Conservation (phyloP, 164 flowering plant species). For the Tetracentron sinense region DNA sequence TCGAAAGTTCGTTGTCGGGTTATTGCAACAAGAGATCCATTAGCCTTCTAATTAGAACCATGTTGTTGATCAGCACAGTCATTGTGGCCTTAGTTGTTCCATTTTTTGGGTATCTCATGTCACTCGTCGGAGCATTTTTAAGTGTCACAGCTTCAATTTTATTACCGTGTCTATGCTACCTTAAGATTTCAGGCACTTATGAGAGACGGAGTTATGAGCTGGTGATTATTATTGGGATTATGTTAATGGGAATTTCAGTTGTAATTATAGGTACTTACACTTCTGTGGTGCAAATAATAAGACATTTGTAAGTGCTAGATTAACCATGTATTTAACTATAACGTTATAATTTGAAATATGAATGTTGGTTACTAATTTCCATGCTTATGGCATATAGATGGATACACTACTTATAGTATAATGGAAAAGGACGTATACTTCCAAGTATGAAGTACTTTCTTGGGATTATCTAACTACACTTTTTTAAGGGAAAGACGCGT, state of each 20-base stretch:
- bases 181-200: constrained; percentile 41
- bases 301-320: constrained; percentile 1
- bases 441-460: too few relatives aligned
- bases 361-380: too few relatives aligned
- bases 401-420: too few relatives aligned
- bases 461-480: too few relatives aligned
- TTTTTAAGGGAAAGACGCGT: too few relatives aligned
- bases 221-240: constrained; percentile 21
- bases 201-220: constrained; percentile 28
- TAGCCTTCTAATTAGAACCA: constrained; percentile 42
- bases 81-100: constrained; percentile 46
- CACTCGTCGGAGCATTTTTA: constrained; percentile 53
- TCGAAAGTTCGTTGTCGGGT: constrained; percentile 32
- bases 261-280: constrained; percentile 47
- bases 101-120: constrained; percentile 48
- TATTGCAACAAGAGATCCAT: constrained; percentile 20
- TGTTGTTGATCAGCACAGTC: constrained; percentile 39
- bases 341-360: too few relatives aligned
- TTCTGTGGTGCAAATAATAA: constrained; percentile 32
- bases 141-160: constrained; percentile 44
- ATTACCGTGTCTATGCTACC: constrained; percentile 58
- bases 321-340: too few relatives aligned
- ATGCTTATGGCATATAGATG: too few relatives aligned
- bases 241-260: constrained; percentile 33
- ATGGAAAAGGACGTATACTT: too few relatives aligned